phyloP scores from a whole-genome alignment of 177 flowering plant genomes.

The Vitis hybrid region DNA sequence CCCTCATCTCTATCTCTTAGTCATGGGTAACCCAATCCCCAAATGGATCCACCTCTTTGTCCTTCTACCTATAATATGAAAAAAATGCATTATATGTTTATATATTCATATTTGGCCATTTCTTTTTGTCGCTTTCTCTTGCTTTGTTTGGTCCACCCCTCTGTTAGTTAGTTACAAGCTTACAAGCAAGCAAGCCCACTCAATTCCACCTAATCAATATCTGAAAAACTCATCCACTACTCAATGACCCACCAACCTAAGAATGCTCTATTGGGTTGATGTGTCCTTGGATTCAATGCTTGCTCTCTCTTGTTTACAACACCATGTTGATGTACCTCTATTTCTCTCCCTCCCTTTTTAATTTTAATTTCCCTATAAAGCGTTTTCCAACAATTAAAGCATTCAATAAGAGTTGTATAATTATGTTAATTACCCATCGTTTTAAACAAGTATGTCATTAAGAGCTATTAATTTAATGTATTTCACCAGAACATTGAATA shows the following conservation, averaged over 20 bases:
- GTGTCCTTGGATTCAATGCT: not conserved
- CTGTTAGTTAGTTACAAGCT: constrained; percentile 10
- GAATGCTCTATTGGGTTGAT: constrained; percentile 3
- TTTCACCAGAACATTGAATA: no score
- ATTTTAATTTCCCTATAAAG: no score
- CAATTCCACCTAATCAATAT: constrained; percentile 16
- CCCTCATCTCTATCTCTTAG: constrained; percentile 8
- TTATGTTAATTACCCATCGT: no score
- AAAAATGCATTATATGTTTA: not conserved
- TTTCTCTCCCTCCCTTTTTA: no score
- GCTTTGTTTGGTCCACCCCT: constrained; percentile 17
- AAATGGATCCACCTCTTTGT: constrained; percentile 28
- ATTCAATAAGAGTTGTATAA: no score
- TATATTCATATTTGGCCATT: not conserved
- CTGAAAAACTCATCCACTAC: constrained; percentile 2
- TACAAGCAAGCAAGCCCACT: not conserved
- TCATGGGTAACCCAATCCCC: constrained; percentile 19
- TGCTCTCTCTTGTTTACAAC: no score
- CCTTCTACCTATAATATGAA: not conserved
- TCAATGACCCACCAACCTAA: constrained; percentile 1
- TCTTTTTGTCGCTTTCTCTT: constrained; percentile 16
- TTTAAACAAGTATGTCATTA: no score
- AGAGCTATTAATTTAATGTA: no score
- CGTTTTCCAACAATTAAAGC: no score
- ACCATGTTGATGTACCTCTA: no score